phyloP scores from a whole-genome alignment of 352 stramenopile species.

The Thalassiosira delicatula region DNA sequence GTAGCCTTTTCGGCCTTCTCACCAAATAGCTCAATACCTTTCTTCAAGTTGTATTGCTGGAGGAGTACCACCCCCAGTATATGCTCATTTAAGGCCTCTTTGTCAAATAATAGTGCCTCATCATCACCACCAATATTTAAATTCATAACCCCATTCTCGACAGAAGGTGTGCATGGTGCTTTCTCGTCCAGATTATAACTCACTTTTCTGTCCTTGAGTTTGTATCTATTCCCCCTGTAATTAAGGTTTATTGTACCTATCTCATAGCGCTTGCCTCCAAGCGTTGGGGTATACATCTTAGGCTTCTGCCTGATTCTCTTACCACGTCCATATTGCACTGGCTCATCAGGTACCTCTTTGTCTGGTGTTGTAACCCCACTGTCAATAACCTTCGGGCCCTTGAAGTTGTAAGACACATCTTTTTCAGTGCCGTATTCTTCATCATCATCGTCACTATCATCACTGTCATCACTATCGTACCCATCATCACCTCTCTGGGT shows the following conservation, averaged over 20 bases:
- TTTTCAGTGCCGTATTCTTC: neutral
- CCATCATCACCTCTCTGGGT: neutral
- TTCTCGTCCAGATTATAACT: no score
- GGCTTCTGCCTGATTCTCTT: neutral
- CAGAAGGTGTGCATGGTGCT: no score
- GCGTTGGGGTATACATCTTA: neutral
- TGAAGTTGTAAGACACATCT: neutral
- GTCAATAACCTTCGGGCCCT: no score
- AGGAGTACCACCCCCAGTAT: neutral
- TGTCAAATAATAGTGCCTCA: no score
- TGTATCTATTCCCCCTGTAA: slow-evolving; percentile 1
- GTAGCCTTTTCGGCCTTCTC: slow-evolving; percentile 20
- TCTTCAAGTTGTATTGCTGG: slow-evolving; percentile 29
- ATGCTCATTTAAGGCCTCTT: neutral
- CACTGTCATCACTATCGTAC: neutral
- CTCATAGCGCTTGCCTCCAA: neutral
- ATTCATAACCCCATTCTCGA: no score
- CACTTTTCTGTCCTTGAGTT: no score
- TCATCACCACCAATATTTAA: no score
- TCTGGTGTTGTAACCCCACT: no score
- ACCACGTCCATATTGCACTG: neutral
- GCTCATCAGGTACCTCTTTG: neutral
- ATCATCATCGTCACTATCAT: slow-evolving; percentile 3
- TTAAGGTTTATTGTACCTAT: neutral
- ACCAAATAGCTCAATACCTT: slow-evolving; percentile 48